Evolutionary conservation across 2,329 filamentous ascomycete genomes (phyloP).

Genomic region (Colletotrichum salicis): DNA sequence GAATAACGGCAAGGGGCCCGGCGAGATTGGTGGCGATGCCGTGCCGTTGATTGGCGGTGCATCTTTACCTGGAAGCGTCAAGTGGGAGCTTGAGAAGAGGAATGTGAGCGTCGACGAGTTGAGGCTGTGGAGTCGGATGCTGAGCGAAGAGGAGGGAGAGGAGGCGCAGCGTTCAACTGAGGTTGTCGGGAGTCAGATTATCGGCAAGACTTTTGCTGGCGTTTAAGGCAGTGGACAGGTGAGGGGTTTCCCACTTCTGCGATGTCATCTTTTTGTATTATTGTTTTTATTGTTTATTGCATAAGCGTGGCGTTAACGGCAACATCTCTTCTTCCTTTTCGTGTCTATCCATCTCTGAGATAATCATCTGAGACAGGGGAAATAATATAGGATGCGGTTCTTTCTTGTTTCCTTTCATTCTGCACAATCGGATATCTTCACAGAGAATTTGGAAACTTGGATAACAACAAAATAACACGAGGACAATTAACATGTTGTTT

Average conservation of each 20-base stretch:
- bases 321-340: too few species aligned
- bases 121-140: conserved; percentile 39
- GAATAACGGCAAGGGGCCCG: conserved; percentile 37
- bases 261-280: not conserved
- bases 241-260: not conserved
- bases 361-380: not conserved
- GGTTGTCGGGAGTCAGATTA: conserved; percentile 34
- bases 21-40: conserved; percentile 7
- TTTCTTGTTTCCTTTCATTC: not conserved
- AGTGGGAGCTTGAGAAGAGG: conserved; percentile 31
- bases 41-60: conserved; percentile 20
- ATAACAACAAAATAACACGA: not conserved
- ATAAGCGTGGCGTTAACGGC: conserved; percentile 33
- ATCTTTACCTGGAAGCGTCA: conserved; percentile 25
- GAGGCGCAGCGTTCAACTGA: conserved; percentile 7
- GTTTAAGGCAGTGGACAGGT: conserved; percentile 14
- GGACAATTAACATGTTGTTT: too few species aligned
- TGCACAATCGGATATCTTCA: not conserved
- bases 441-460: not conserved
- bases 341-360: not conserved
- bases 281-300: conserved; percentile 14
- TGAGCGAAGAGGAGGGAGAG: conserved; percentile 39
- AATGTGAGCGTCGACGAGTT: conserved; percentile 38
- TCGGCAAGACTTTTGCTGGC: conserved; percentile 34
- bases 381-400: not conserved